Base-by-base conservation (phyloP, 148 eudicot genomes). In the Vaccinium darrowii region DNA sequence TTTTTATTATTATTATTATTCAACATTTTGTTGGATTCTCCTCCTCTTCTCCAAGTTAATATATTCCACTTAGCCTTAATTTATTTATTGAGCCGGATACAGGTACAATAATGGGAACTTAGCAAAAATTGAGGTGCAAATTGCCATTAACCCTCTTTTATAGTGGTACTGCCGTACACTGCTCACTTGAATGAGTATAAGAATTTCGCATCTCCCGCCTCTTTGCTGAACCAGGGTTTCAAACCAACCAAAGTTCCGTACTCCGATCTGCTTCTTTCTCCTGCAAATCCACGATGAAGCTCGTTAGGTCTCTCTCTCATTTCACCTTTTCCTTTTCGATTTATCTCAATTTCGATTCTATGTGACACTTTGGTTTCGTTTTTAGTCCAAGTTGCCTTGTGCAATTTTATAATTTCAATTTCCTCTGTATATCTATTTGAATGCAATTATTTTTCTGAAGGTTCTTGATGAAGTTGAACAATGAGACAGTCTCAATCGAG, bases 401-500 rank as follows among this genome's bases (percentile, higher is more conserved):
- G 54, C 23, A 12, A 43, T 19, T 56, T 19, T 63, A 5, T 60
- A 21, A 63, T 81, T 51, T 23, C 8, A 63, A 52, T 53, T 82
- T 69, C 49, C 12, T 60, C 69, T 5, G 69, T 60, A 11, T 25
- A 18, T 19, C 7, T 14, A 23, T 53, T 72, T 50, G 9, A 57
- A 57, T 16, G 62, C 16, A 18, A 15, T 4, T 16, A 50, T 57
- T 51, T 4, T 63, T 56, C 27, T 21, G 75, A 62, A 90, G 89
- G 77, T 88, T 90, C 85, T 88, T 88, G 92, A 88, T 94, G 98
- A 94, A 94, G 89, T 86, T 94, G 86, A 94, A 93, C 92, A 93
- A 93, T 25, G 98, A 94, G 80, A 93, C 95, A 1, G 98, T 94
- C 84, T 93, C 95, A 49, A 93, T 94, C 73, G 98, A 94, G 90